Evolutionary conservation across 768 basidiomycete species (phyloP).

Genomic region (Galerina marginata): DNA sequence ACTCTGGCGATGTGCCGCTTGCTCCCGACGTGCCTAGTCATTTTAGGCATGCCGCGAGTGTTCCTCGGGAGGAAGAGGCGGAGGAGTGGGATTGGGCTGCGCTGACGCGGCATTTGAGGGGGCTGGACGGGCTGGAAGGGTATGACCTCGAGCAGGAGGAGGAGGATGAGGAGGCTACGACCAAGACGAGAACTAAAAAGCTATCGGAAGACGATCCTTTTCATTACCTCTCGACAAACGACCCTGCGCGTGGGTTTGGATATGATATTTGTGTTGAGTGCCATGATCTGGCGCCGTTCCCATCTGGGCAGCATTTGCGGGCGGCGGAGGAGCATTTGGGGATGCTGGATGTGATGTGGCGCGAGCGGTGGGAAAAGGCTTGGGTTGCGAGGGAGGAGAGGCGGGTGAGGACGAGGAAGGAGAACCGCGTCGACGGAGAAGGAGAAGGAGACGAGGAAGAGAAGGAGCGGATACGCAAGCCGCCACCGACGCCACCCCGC

Average conservation of each 20-base stretch:
- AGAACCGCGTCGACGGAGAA: slow-evolving; percentile 9
- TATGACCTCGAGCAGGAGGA: slow-evolving; percentile 9
- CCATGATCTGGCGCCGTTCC: slow-evolving; percentile 80
- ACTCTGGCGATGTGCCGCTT: slow-evolving; percentile 79
- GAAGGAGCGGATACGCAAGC: slow-evolving; percentile 12
- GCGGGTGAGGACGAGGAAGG: slow-evolving; percentile 13
- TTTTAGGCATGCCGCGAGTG: slow-evolving; percentile 31
- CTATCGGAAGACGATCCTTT: slow-evolving; percentile 44
- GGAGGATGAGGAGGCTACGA: slow-evolving; percentile 9
- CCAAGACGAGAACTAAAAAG: background rate
- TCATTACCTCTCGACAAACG: slow-evolving; percentile 45
- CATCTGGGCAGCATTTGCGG: slow-evolving; percentile 65
- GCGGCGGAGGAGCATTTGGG: slow-evolving; percentile 78
- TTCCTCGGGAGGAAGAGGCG: slow-evolving; percentile 14
- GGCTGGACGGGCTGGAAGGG: slow-evolving; percentile 19
- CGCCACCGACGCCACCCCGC: slow-evolving; percentile 51
- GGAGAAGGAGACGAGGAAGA: slow-evolving; percentile 28
- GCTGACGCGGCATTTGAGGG: slow-evolving; percentile 24
- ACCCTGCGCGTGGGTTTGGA: slow-evolving; percentile 58
- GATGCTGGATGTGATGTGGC: slow-evolving; percentile 72
- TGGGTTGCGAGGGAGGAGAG: slow-evolving; percentile 30
- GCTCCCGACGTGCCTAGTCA: slow-evolving; percentile 32
- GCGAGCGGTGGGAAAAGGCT: slow-evolving; percentile 43
- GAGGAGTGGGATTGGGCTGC: slow-evolving; percentile 21
- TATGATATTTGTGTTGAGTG: slow-evolving; percentile 91